These are phyloP conservation scores for Chlamydomonas sphaeroides DNA, from an alignment of 139 green algal genomes.

Conservation along the genomic window DNA sequence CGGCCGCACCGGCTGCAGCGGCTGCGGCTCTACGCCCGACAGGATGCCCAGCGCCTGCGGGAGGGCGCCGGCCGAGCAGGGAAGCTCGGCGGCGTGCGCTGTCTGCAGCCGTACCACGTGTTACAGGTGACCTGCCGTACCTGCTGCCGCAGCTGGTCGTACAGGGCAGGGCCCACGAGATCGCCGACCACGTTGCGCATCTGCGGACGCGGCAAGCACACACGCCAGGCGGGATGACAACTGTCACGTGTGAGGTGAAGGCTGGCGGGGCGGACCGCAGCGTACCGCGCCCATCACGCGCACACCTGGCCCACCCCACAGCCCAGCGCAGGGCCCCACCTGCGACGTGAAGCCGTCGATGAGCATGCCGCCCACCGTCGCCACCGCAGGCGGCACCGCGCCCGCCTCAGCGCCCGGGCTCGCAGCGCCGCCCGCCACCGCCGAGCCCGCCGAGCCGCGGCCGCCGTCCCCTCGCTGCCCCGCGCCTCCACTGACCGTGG, in stretches of 20 bases:
- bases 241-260: no score
- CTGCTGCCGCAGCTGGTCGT: conserved; percentile 38
- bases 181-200: conserved; percentile 24
- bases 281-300: no score
- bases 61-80: no score
- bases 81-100: no score
- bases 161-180: conserved; percentile 30
- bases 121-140: not conserved
- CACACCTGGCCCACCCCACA: no score
- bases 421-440: not conserved
- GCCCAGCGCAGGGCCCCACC: no score
- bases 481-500: not conserved
- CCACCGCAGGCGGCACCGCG: not conserved
- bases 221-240: no score
- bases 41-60: conserved; percentile 19
- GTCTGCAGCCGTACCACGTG: no score
- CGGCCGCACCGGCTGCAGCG: not conserved
- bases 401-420: no score
- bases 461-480: not conserved
- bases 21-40: not conserved
- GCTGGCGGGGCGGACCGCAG: no score
- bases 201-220: no score
- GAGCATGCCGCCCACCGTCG: not conserved
- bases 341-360: conserved; percentile 24
- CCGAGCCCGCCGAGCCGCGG: not conserved